Percentiles rank a stretch among this genome's conserved stretches.
Evolutionary conservation across 1,284 basidiomycete species (phyloP).

Genomic region (Thelephora terrestris): DNA sequence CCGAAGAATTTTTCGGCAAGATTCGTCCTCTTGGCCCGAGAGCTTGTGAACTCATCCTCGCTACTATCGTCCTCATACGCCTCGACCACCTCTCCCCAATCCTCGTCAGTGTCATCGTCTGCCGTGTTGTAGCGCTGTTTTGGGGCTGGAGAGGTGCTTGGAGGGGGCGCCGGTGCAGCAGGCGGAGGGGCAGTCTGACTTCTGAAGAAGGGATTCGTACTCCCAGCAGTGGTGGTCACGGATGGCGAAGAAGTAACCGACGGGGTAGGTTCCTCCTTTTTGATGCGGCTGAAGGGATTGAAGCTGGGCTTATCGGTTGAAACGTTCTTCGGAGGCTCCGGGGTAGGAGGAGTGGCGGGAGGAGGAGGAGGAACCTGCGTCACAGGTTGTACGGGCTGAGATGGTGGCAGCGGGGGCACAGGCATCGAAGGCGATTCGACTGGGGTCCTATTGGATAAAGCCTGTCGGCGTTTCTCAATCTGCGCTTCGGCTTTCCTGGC

Average conservation of each 20-base stretch:
- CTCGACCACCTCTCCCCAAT: conserved; percentile 81
- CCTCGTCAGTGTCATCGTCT: conserved; percentile 53
- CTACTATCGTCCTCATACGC: conserved; percentile 64
- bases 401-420: conserved; percentile 16
- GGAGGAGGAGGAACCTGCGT: conserved; percentile 15
- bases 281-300: conserved; percentile 64
- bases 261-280: conserved; percentile 34
- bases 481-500: conserved; percentile 53
- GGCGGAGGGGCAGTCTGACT: conserved; percentile 22
- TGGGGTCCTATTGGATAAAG: conserved; percentile 17
- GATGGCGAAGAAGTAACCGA: conserved; percentile 23
- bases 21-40: conserved; percentile 54
- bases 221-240: conserved; percentile 23
- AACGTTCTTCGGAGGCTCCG: conserved; percentile 25
- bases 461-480: conserved; percentile 35
- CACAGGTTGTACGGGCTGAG: not conserved
- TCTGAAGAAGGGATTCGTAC: conserved; percentile 56
- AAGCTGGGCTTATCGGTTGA: conserved; percentile 34
- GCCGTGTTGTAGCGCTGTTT: conserved; percentile 55
- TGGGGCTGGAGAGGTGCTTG: conserved; percentile 26
- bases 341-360: conserved; percentile 25
- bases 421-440: conserved; percentile 22
- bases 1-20: conserved; percentile 78
- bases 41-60: conserved; percentile 68
- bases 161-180: conserved; percentile 19